Conservation (phyloP, 805 yeast genomes). For the Candida dajiaensis region DNA sequence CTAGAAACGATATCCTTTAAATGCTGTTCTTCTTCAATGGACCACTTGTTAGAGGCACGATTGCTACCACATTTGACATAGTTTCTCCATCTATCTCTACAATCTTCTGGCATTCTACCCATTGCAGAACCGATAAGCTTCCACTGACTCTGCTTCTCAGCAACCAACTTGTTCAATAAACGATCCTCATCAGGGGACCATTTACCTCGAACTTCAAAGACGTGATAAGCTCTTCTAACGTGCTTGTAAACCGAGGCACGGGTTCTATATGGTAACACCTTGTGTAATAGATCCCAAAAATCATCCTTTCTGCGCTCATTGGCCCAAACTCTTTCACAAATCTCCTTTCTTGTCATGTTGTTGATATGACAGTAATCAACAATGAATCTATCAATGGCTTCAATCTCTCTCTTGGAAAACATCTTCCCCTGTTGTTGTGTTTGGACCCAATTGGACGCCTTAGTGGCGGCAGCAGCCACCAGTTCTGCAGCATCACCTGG, state of each 20-base stretch:
- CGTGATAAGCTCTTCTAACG: constrained; percentile 83
- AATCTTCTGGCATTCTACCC: constrained; percentile 97
- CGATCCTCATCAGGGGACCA: constrained; percentile 85
- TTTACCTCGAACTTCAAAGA: constrained; percentile 81
- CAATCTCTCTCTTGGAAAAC: constrained; percentile 61
- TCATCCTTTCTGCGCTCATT: constrained; percentile 79
- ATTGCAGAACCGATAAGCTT: constrained; percentile 70
- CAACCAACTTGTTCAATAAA: constrained; percentile 54
- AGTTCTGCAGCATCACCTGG: constrained; percentile 25
- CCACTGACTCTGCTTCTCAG: constrained; percentile 80
- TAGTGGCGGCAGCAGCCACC: constrained; percentile 38
- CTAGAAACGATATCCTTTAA: constrained; percentile 50
- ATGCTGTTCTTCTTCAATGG: constrained; percentile 58
- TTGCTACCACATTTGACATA: constrained; percentile 86
- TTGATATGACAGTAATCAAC: constrained; percentile 60
- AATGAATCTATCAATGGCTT: constrained; percentile 69
- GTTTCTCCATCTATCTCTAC: constrained; percentile 94
- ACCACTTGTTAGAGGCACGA: constrained; percentile 78
- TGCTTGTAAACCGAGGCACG: constrained; percentile 91
- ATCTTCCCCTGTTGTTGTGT: constrained; percentile 22
- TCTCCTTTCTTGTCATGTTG: constrained; percentile 55
- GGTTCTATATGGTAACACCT: constrained; percentile 77
- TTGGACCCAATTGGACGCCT: constrained; percentile 31
- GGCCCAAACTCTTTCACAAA: constrained; percentile 85
- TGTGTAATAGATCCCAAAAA: constrained; percentile 81